Base-by-base conservation (phyloP, 2,329 filamentous ascomycete genomes). In the Furcasterigmium sp. region DNA sequence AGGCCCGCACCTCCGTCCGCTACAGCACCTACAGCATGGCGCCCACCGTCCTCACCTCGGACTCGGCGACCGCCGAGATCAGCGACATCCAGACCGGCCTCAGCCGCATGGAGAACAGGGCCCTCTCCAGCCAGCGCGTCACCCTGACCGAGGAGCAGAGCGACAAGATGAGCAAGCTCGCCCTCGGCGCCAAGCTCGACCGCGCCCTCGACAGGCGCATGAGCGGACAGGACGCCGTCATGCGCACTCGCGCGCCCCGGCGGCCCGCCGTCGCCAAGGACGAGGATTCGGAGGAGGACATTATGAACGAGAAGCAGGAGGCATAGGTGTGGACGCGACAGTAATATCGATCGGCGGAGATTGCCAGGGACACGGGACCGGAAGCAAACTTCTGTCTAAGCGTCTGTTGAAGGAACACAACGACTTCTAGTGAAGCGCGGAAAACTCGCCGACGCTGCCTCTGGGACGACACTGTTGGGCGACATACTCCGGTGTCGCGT, bases 21-120 rank as follows among this genome's bases (percentile, higher is more conserved):
- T 76, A 70, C 61, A 80, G 76, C 69, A 76, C 76, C 47, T 80
- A 76, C 65, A 80, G 76, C 68, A 74, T 75, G 63, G 67, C 76
- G 8, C 75, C 75, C 14, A 78, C 75, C 25, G 63, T 76, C 45
- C 65, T 61, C 51, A 75, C 72, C 21, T 72, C 60, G 51, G 76
- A 80, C 61, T 78, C 75, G 36, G 74, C 69, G 38, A 68, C 72
- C 39, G 72, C 73, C 53, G 77, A 80, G 61, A 78, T 81, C 54
- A 67, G 68, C 63, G 80, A 87, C 53, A 89, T 93, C 63, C 85
- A 87, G 55, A 80, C 84, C 48, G 84, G 86, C 46, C 80, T 95
- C 51, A 84, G 89, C 57, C 87, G 90, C 58, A 86, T 96, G 69
- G 87, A 94, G 65, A 93, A 95, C 73, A 89, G 88, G 67, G 86